These are phyloP conservation scores for Colletotrichum orbiculare DNA, from an alignment of 2,329 filamentous ascomycete genomes.

Conservation along the genomic window DNA sequence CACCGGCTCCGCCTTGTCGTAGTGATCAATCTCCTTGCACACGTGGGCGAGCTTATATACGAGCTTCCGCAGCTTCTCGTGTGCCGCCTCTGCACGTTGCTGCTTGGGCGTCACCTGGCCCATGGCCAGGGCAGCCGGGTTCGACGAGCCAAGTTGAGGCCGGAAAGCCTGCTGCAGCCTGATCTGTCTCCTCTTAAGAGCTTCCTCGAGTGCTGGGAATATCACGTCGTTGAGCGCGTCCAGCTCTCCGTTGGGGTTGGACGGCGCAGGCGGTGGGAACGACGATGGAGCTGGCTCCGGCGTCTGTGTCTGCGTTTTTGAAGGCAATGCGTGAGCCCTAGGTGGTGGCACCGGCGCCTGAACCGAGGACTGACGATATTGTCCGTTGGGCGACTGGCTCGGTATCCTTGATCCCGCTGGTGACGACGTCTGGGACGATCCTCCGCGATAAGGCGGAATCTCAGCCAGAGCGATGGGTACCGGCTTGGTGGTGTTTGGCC, in stretches of 20 bases:
- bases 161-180: constrained; percentile 66
- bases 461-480: constrained; percentile 60
- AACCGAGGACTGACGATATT: constrained; percentile 36
- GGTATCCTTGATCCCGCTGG: constrained; percentile 42
- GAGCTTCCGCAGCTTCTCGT: constrained; percentile 84
- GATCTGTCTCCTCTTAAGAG: constrained; percentile 81
- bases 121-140: constrained; percentile 44
- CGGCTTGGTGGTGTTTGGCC: constrained; percentile 50
- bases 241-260: constrained; percentile 74
- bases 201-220: constrained; percentile 90
- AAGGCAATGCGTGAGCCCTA: constrained; percentile 42
- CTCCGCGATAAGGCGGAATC: constrained; percentile 65
- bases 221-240: constrained; percentile 93
- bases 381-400: constrained; percentile 37
- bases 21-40: constrained; percentile 90
- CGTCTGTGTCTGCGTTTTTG: constrained; percentile 46
- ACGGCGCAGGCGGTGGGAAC: constrained; percentile 67
- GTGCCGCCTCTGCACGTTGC: constrained; percentile 76
- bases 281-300: constrained; percentile 55
- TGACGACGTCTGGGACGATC: constrained; percentile 37
- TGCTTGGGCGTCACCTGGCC: constrained; percentile 69
- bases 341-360: constrained; percentile 36
- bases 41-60: constrained; percentile 85
- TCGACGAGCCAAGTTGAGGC: constrained; percentile 44
- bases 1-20: constrained; percentile 86